Base-by-base conservation (phyloP, 1,139 yeast species). In the Nakaseomyces bracarensis region DNA sequence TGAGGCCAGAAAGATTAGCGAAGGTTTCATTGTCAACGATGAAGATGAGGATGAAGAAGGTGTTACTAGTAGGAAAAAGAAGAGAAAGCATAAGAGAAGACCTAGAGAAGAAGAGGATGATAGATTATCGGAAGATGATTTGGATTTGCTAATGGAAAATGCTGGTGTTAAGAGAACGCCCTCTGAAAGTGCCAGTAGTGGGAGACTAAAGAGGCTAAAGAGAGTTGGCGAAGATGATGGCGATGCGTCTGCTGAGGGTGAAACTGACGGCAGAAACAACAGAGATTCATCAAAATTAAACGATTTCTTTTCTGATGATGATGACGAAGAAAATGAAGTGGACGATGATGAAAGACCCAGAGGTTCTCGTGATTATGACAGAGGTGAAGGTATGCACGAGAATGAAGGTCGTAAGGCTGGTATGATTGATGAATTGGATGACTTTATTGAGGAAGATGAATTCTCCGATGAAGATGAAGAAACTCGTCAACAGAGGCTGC, bases 391-490 rank as follows among this genome's bases (percentile, higher is more conserved):
- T 18, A 47, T 38, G 42, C 52, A 39, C 41, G 49, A 41, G 11
- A 49, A 45, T 22, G 49, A 51, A 15, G 41, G 48, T 22, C 49
- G 43, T 27, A 53, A 51, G 19, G 46, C 49, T 10, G 61, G 58
- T 25, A 55, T 56, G 22, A 54, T 79, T 52, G 95, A 87, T 58
- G 98, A 91, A 61, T 80, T 91, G 56, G 98, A 87, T 59, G 98
- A 89, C 60, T 91, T 91, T 66, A 91, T 91, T 54, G 98, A 89
- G 63, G 97, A 91, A 49, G 98, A 91, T 61, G 96, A 89, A 60
- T 82, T 82, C 58, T 85, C 95, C 3, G 96, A 87, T 55, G 96
- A 86, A 52, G 96, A 86, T 51, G 84, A 77, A 50, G 79, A 76
- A 58, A 73, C 73, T 5, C 66, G 75, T 50, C 64, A 60, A 41